A percentile compares a stretch with the other conserved stretches of the same genome.
Conservation (phyloP, 2,329 filamentous ascomycete genomes). For the Fusarium ambrosium region DNA sequence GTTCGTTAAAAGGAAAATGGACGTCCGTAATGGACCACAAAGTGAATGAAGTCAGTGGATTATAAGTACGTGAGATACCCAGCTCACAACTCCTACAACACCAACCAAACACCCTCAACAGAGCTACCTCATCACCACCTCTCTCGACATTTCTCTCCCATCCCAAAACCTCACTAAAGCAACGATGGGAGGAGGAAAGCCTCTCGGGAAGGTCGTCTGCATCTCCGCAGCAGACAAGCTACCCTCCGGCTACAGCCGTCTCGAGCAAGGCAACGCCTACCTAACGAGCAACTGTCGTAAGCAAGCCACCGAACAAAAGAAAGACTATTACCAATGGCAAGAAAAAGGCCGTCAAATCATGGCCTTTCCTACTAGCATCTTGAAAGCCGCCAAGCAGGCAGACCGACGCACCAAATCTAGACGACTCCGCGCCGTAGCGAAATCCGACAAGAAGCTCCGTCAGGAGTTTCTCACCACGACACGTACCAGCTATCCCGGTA, state of each 20-base stretch:
- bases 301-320: conserved; percentile 1
- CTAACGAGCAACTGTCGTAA: conserved; percentile 5
- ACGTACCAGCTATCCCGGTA: background rate
- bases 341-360: conserved; percentile 5
- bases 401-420: background rate
- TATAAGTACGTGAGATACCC: background rate
- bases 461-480: background rate
- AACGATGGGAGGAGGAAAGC: background rate
- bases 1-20: background rate
- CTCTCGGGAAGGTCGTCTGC: background rate
- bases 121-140: background rate
- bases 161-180: too few species aligned
- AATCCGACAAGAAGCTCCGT: background rate
- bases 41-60: background rate
- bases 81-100: background rate
- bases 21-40: background rate
- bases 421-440: background rate
- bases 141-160: background rate
- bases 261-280: conserved; percentile 1
- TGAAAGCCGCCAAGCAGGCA: background rate
- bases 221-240: background rate
- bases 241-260: background rate
- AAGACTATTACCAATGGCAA: background rate
- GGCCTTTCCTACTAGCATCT: background rate
- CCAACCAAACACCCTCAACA: background rate